A percentile compares a stretch with the other conserved stretches of the same genome.
Evolutionary conservation across 176 grass and related monocot species (phyloP).

Genomic region (Oryza longistaminata): DNA sequence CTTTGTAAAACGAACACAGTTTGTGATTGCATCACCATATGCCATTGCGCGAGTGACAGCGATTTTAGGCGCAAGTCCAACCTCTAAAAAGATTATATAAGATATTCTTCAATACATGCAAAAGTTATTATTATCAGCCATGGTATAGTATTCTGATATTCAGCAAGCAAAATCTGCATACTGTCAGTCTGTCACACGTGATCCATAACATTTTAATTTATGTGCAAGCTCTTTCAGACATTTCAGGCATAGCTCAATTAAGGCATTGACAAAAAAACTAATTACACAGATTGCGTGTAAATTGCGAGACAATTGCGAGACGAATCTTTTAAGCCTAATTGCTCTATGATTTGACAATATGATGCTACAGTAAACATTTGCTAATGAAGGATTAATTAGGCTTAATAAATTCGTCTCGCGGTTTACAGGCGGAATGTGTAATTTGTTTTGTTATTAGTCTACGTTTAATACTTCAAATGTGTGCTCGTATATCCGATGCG

Average conservation of each 20-base stretch:
- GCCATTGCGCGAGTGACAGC: neutral
- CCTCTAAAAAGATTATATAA: neutral
- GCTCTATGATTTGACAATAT: no score
- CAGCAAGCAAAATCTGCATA: neutral
- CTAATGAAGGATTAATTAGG: no score
- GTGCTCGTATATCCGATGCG: no score
- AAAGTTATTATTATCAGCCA: neutral
- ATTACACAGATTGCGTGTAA: no score
- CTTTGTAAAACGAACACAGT: neutral
- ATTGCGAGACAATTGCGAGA: no score
- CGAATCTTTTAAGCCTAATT: no score
- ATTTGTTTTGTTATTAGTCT: no score
- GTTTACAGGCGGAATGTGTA: no score
- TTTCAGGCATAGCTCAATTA: neutral
- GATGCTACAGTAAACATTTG: no score
- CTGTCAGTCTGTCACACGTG: neutral
- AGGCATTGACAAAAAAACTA: no score
- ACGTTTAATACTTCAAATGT: no score
- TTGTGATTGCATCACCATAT: neutral
- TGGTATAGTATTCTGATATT: neutral
- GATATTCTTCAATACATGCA: neutral
- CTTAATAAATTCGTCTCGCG: no score
- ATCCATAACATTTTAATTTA: neutral
- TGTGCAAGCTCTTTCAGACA: neutral
- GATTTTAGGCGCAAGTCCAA: neutral